phyloP scores from a whole-genome alignment of 805 yeast genomes.

The Candida boidinii region DNA sequence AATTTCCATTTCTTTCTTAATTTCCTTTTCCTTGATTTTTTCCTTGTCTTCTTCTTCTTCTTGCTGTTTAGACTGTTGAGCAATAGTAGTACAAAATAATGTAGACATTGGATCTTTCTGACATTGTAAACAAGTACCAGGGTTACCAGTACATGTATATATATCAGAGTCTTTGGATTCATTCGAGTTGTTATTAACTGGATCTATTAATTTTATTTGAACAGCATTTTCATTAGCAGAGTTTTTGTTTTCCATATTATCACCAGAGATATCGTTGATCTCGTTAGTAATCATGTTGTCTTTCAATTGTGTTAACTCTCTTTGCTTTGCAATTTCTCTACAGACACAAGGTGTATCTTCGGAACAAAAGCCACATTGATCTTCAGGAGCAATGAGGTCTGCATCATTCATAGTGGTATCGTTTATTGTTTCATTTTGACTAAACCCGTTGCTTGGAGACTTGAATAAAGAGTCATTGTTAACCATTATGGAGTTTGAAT shows the following conservation, averaged over 20 bases:
- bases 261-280: not conserved
- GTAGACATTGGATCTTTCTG: slow-evolving; percentile 84
- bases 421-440: slow-evolving; percentile 10
- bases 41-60: not conserved
- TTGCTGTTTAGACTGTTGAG: slow-evolving; percentile 22
- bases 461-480: slow-evolving; percentile 17
- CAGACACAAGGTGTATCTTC: slow-evolving; percentile 91
- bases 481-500: not conserved
- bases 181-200: too few species aligned
- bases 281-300: slow-evolving; percentile 14
- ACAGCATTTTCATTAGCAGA: not conserved
- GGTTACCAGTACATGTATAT: slow-evolving; percentile 71
- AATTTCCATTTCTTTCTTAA: too few species aligned
- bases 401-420: slow-evolving; percentile 28
- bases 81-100: slow-evolving; percentile 79
- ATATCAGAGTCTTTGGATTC: not conserved
- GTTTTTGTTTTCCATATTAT: not conserved
- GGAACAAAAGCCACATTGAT: slow-evolving; percentile 89
- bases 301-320: slow-evolving; percentile 14
- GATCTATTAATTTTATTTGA: not conserved
- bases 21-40: too few species aligned
- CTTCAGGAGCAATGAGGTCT: slow-evolving; percentile 35
- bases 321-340: slow-evolving; percentile 61
- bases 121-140: slow-evolving; percentile 81
- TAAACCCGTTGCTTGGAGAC: slow-evolving; percentile 8